Evolutionary conservation across 768 basidiomycete genomes (phyloP).

Genomic region (Dendrothele bispora): DNA sequence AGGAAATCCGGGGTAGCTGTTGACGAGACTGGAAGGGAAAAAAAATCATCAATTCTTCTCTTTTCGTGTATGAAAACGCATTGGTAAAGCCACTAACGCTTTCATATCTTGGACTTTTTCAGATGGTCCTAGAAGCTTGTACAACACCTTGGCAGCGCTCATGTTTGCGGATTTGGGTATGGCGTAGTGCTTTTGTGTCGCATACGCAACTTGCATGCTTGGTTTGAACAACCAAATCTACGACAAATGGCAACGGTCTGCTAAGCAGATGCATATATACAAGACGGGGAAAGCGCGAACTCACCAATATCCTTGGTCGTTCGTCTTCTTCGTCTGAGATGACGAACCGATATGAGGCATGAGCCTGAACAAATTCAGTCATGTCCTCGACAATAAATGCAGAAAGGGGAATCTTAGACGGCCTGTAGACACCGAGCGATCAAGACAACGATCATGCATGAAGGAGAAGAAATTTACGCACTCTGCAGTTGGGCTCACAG

Average conservation of each 20-base stretch:
- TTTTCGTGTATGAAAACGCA: too few species aligned
- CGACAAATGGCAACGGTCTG: too few species aligned
- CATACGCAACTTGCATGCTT: constrained; percentile 76
- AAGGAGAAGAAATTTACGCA: constrained; percentile 36
- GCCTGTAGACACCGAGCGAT: constrained; percentile 24
- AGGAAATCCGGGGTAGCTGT: constrained; percentile 78
- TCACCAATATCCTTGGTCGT: constrained; percentile 72
- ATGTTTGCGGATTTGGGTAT: constrained; percentile 65
- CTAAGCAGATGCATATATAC: constrained; percentile 1
- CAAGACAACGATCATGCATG: constrained; percentile 6
- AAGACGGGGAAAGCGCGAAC: constrained; percentile 23
- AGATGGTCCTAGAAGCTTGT: constrained; percentile 69
- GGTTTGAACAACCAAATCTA: constrained; percentile 98
- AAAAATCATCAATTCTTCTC: constrained; percentile 5
- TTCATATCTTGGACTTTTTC: constrained; percentile 53
- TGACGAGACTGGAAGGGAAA: constrained; percentile 44
- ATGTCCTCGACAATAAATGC: constrained; percentile 93
- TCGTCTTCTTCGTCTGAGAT: constrained; percentile 87
- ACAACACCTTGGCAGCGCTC: constrained; percentile 81
- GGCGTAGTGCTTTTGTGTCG: constrained; percentile 49
- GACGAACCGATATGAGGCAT: constrained; percentile 91
- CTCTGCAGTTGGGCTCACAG: constrained; percentile 61
- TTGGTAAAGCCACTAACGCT: constrained; percentile 39
- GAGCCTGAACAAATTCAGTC: constrained; percentile 87
- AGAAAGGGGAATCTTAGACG: constrained; percentile 62